Evolutionary conservation across 768 basidiomycete species (phyloP), one percentile per base, ranked within the genome.

Genomic region (Tulasnella sp.): DNA sequence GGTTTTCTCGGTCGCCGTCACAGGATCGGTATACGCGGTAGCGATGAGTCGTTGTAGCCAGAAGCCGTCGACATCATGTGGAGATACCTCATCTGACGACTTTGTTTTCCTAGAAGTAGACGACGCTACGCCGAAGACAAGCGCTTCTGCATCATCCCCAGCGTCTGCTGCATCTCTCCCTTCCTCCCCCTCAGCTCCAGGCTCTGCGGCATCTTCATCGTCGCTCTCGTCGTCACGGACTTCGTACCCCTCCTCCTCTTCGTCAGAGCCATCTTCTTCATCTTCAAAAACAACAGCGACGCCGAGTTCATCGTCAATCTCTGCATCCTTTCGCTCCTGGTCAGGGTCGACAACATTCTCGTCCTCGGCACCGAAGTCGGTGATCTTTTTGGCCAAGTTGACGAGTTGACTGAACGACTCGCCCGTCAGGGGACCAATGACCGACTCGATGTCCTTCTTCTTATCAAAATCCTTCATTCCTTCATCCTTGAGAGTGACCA

Each of bases 251-350:
- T 88, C 90, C 19, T 93, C 90, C 1, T 93, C 92, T 22, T 79
- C 75, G 2, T 75, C 74, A 3, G 88, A 91, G 22, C 96, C 92
- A 66, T 91, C 84, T 63, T 96, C 94, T 60, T 98, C 96, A 67
- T 97, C 94, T 64, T 97, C 93, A 60, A 98, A 97, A 4, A 97
- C 85, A 7, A 99, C 93, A 0, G 94, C 94, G 1, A 99, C 94
- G n/a, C 94, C 93, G 45, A 88, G 83, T 65, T 94, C 92, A 60
- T 92, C 92, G 63, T 97, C 94, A 65, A 97, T 92, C 70, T 87
- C 91, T 2, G 82, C 88, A 59, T 88, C 89, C 70, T 85, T 84
- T 49, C 78, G 75, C 68, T 89, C 91, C 71, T 78, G 76, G 64
- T 90, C 89, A 0, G 85, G 85, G 66, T 92, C 91, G 0, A 72